Percentiles rank a stretch among this genome's conserved stretches.
Conservation (phyloP, 2,329 filamentous ascomycete species). For the Fusarium sp. region DNA sequence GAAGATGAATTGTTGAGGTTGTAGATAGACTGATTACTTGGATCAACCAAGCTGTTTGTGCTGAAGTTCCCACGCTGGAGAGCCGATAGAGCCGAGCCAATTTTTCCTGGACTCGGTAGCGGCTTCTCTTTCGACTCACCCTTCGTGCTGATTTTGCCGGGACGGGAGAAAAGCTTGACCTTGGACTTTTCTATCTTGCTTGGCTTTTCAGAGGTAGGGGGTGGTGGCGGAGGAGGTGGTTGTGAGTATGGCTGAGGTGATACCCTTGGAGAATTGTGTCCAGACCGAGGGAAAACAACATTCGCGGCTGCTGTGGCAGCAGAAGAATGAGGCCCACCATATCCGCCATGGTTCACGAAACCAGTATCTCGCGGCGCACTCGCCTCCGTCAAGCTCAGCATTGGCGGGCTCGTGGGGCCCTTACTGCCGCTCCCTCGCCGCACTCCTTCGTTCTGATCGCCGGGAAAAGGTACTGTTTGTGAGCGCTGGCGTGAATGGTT, state of each 20-base stretch:
- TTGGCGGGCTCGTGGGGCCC: constrained; percentile 70
- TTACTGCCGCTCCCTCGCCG: constrained; percentile 61
- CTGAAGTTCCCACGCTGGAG: constrained; percentile 76
- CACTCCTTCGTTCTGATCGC: constrained; percentile 57
- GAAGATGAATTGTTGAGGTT: constrained; percentile 81
- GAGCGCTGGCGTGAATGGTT: constrained; percentile 73
- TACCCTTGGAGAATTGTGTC: constrained; percentile 63
- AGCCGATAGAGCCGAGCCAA: constrained; percentile 74
- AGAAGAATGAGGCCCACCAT: constrained; percentile 70
- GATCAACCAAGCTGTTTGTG: constrained; percentile 77
- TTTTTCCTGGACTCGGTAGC: constrained; percentile 78
- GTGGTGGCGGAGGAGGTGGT: constrained; percentile 54
- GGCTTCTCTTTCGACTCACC: constrained; percentile 74
- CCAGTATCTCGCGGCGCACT: constrained; percentile 69
- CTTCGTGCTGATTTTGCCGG: constrained; percentile 79
- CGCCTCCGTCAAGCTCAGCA: constrained; percentile 73
- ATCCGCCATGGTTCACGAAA: constrained; percentile 60
- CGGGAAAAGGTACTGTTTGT: constrained; percentile 75
- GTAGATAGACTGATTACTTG: constrained; percentile 73
- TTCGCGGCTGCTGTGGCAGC: constrained; percentile 79
- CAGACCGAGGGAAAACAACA: constrained; percentile 76
- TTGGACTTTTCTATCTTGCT: constrained; percentile 76
- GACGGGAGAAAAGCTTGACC: constrained; percentile 84
- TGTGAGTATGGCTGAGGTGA: constrained; percentile 54
- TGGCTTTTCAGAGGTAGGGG: constrained; percentile 66